These are phyloP conservation scores for Luvunga scandens DNA, from an alignment of 345 rosid species.

Conservation along the genomic window DNA sequence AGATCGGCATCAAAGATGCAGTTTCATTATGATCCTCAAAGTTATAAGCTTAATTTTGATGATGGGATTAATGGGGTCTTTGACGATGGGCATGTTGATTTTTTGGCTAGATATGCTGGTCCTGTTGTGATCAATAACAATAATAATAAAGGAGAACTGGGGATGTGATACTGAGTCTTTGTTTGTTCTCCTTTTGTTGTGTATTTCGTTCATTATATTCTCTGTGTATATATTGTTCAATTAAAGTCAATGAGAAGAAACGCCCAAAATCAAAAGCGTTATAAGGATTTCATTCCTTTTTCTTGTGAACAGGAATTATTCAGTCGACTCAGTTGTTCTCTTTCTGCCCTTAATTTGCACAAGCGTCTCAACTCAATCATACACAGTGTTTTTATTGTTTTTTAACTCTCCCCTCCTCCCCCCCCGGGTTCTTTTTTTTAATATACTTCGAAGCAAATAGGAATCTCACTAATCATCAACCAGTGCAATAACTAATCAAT, in stretches of 20 bases:
- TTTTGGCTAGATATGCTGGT: slow-evolving; percentile 43
- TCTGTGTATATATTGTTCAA: neutral
- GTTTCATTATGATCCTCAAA: slow-evolving; percentile 56
- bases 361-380: neutral
- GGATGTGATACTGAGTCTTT: neutral
- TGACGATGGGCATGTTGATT: slow-evolving; percentile 16
- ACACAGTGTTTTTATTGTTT: too few species aligned
- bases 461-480: too few species aligned
- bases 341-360: neutral
- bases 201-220: neutral
- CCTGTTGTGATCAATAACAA: slow-evolving; percentile 1
- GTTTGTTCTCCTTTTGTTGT: neutral
- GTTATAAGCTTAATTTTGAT: slow-evolving; percentile 76
- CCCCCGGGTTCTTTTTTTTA: too few species aligned
- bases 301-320: neutral
- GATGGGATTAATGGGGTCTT: slow-evolving; percentile 34
- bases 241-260: neutral
- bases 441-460: too few species aligned
- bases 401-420: fast-evolving
- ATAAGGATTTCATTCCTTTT: neutral
- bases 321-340: neutral
- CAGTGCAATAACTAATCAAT: too few species aligned
- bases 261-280: neutral
- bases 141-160: too few species aligned
- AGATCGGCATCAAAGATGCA: slow-evolving; percentile 26